Evolutionary conservation across 805 yeast genomes (phyloP).

Genomic region (Yamadazyma endophytica): DNA sequence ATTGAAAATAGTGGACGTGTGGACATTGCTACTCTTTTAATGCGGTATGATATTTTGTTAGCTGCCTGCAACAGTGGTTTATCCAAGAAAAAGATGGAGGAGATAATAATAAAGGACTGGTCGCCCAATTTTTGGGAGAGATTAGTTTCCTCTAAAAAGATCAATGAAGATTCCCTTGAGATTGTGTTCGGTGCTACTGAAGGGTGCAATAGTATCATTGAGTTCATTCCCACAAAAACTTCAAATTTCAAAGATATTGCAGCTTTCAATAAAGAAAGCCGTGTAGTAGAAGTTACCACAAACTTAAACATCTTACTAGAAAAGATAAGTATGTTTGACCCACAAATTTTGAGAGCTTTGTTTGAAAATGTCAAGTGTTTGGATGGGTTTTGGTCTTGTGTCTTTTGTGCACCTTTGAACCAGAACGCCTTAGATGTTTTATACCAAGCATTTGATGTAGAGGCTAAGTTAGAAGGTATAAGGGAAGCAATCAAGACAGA

Average conservation of each 20-base stretch:
- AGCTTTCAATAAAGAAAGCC: constrained; percentile 4
- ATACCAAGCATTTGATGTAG: constrained; percentile 66
- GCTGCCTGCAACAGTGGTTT: too few species aligned
- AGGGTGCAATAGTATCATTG: constrained; percentile 1
- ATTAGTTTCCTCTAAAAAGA: too few species aligned
- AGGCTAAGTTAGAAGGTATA: constrained; percentile 75
- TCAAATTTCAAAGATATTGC: constrained; percentile 13
- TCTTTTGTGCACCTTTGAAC: constrained; percentile 63
- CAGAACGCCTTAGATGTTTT: constrained; percentile 69
- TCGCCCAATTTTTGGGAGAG: too few species aligned
- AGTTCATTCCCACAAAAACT: constrained; percentile 6
- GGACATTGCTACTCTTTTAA: too few species aligned
- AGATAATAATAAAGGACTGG: too few species aligned
- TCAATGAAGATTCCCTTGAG: too few species aligned
- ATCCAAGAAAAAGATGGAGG: too few species aligned
- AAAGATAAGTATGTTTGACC: constrained; percentile 29
- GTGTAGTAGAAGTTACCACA: constrained; percentile 1
- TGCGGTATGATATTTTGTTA: too few species aligned
- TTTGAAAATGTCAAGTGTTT: constrained; percentile 35
- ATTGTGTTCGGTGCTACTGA: too few species aligned
- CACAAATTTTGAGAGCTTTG: constrained; percentile 17
- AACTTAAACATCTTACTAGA: constrained; percentile 19
- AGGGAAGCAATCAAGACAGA: constrained; percentile 44
- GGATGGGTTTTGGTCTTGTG: constrained; percentile 69
- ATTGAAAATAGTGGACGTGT: too few species aligned